Percentiles rank a stretch among this genome's conserved stretches.
Evolutionary conservation across 768 basidiomycete species (phyloP).

Genomic region (Boletus sp.): DNA sequence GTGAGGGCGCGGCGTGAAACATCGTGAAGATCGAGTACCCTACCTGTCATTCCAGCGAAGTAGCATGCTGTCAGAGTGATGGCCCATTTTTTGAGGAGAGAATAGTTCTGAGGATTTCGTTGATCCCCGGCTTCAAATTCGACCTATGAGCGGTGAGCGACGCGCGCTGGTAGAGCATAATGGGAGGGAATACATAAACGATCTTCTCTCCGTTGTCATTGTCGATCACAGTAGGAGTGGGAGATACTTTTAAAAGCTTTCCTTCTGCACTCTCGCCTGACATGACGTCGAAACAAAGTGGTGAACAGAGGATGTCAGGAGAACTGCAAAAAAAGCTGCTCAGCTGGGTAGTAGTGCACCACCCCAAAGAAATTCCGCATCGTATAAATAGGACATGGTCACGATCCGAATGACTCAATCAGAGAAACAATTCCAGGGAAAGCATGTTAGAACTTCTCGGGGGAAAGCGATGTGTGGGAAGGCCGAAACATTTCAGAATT

Average conservation of each 20-base stretch:
- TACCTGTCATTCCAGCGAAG: constrained; percentile 25
- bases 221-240: background rate
- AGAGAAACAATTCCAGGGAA: no score
- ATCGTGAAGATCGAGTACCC: background rate
- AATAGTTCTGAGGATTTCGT: constrained; percentile 39
- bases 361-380: background rate
- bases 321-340: background rate
- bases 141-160: constrained; percentile 28
- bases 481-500: no score
- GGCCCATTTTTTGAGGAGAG: constrained; percentile 39
- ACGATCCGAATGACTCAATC: background rate
- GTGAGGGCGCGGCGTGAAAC: background rate
- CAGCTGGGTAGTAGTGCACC: background rate
- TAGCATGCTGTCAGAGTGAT: constrained; percentile 33
- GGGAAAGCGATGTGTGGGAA: background rate
- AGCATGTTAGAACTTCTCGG: background rate
- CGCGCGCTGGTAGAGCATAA: background rate
- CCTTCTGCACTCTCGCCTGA: constrained; percentile 2
- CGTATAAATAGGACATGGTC: constrained; percentile 15
- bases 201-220: constrained; percentile 6
- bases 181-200: constrained; percentile 8
- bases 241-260: background rate
- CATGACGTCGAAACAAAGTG: constrained; percentile 5
- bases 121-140: constrained; percentile 38
- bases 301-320: background rate